phyloP scores from a whole-genome alignment of 768 basidiomycete genomes.

The Trametes gibbosa region DNA sequence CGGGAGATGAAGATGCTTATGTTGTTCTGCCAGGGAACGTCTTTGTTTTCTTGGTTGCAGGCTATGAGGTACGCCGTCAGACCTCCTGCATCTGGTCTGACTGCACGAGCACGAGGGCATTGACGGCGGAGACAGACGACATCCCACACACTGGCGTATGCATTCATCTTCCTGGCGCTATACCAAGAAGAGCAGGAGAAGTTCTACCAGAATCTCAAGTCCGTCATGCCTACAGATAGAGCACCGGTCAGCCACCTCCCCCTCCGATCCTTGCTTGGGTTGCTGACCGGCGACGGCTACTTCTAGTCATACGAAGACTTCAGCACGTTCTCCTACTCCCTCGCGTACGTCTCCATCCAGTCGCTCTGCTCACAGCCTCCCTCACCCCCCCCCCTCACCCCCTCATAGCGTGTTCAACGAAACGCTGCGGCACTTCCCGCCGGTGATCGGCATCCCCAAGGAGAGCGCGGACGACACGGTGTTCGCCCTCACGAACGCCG shows the following conservation, averaged over 20 bases:
- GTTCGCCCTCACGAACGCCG: constrained; percentile 19
- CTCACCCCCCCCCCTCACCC: neutral
- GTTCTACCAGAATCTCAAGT: constrained; percentile 33
- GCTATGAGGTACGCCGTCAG: constrained; percentile 48
- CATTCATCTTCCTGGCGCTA: constrained; percentile 37
- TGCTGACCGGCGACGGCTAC: neutral
- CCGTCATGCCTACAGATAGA: constrained; percentile 24
- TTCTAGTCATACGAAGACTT: constrained; percentile 32
- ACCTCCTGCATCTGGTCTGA: neutral
- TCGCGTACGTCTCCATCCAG: constrained; percentile 23
- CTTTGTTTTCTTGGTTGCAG: constrained; percentile 42
- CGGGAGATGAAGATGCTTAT: neutral
- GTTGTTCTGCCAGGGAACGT: constrained; percentile 29
- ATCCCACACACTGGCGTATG: constrained; percentile 33
- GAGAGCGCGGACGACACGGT: constrained; percentile 23
- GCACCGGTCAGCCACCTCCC: constrained; percentile 24
- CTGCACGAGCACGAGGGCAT: neutral
- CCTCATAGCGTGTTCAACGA: constrained; percentile 33
- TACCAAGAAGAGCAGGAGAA: constrained; percentile 40
- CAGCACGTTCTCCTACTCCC: constrained; percentile 22
- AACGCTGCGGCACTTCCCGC: constrained; percentile 31
- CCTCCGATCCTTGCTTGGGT: neutral
- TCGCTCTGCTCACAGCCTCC: neutral
- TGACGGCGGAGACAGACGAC: constrained; percentile 26
- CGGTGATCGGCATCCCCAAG: constrained; percentile 22